A percentile compares a stretch with the other conserved stretches of the same genome.
phyloP scores from a whole-genome alignment of 257 asterid species.

The Lithospermum erythrorhizon region DNA sequence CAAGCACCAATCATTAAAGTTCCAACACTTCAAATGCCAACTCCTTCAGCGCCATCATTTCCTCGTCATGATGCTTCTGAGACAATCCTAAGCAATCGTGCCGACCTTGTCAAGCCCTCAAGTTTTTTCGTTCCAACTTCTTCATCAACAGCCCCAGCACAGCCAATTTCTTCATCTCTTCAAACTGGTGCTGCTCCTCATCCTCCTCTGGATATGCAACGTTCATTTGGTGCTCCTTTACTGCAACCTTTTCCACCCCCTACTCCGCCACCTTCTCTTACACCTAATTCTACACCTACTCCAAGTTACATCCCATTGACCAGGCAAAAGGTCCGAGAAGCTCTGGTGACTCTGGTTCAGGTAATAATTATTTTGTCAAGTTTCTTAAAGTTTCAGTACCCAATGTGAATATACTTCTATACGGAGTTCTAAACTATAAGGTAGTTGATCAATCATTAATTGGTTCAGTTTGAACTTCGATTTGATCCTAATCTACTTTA shows the following conservation, averaged over 20 bases:
- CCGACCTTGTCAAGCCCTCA: slow-evolving; percentile 85
- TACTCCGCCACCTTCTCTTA: slow-evolving; percentile 86
- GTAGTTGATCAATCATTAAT: not conserved
- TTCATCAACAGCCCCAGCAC: slow-evolving; percentile 44
- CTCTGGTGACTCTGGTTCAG: slow-evolving; percentile 79
- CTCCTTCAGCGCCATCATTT: slow-evolving; percentile 37
- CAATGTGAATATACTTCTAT: slow-evolving; percentile 1
- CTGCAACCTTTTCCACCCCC: slow-evolving; percentile 99
- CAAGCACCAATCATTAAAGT: not conserved
- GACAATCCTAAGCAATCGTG: slow-evolving; percentile 30
- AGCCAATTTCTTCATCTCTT: slow-evolving; percentile 55
- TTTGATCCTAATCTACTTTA: not conserved
- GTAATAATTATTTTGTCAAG: slow-evolving; percentile 22
- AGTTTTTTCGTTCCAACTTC: slow-evolving; percentile 61
- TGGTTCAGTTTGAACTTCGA: too few species aligned
- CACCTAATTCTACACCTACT: slow-evolving; percentile 46
- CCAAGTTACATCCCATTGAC: slow-evolving; percentile 47
- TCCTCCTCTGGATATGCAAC: slow-evolving; percentile 46
- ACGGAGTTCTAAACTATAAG: not conserved
- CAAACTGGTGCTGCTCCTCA: slow-evolving; percentile 62
- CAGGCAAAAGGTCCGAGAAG: slow-evolving; percentile 81
- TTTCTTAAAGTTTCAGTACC: slow-evolving; percentile 2
- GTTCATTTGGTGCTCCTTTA: slow-evolving; percentile 87
- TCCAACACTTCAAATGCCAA: slow-evolving; percentile 18
- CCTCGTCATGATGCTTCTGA: slow-evolving; percentile 41